These are phyloP conservation scores for Sordariomycetes sp. DNA, from an alignment of 2,329 filamentous ascomycete genomes.

Conservation along the genomic window DNA sequence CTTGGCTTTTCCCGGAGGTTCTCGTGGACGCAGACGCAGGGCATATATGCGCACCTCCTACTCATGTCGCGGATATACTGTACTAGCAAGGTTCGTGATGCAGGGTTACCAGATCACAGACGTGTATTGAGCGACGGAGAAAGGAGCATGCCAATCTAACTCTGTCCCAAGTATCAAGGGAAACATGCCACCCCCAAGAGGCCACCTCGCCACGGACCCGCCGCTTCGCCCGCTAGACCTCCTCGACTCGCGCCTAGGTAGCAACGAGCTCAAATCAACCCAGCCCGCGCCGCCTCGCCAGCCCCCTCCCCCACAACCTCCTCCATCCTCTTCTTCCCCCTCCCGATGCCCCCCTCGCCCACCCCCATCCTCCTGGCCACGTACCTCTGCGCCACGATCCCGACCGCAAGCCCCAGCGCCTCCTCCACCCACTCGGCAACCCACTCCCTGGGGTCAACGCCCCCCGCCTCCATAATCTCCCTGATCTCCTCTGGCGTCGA, in stretches of 20 bases:
- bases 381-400: conserved; percentile 85
- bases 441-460: conserved; percentile 91
- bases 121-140: too few relatives aligned
- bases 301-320: conserved; percentile 41
- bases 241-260: neutral
- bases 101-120: too few relatives aligned
- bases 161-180: too few relatives aligned
- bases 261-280: conserved; percentile 25
- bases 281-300: conserved; percentile 47
- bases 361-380: conserved; percentile 94
- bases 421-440: conserved; percentile 97
- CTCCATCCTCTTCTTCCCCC: conserved; percentile 47
- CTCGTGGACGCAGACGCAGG: too few relatives aligned
- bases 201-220: too few relatives aligned
- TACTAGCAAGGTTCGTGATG: too few relatives aligned
- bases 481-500: conserved; percentile 63
- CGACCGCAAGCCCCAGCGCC: conserved; percentile 60
- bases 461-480: conserved; percentile 63
- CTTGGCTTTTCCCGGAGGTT: too few relatives aligned
- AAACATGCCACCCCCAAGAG: too few relatives aligned
- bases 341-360: conserved; percentile 58
- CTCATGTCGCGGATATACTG: too few relatives aligned
- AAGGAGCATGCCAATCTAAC: too few relatives aligned
- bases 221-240: too few relatives aligned
- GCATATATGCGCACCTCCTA: too few relatives aligned